phyloP scores from a whole-genome alignment of 176 grass and related monocot species.

The Hyparrhenia diplandra region DNA sequence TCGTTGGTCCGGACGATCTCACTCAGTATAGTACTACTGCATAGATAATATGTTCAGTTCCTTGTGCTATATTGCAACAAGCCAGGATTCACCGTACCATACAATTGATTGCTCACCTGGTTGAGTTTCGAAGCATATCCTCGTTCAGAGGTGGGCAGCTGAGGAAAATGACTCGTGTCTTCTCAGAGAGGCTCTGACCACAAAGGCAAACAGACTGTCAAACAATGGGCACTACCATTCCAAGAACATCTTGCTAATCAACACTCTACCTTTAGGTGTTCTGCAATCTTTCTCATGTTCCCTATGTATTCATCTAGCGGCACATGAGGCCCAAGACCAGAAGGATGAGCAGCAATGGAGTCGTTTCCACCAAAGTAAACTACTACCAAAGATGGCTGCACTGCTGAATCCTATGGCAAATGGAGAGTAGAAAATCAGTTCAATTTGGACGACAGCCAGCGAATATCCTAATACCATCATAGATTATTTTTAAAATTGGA shows the following conservation, averaged over 20 bases:
- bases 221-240: background rate
- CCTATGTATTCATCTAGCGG: constrained; percentile 73
- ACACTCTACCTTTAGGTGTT: constrained; percentile 59
- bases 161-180: constrained; percentile 66
- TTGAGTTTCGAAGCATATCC: constrained; percentile 44
- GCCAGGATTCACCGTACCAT: background rate
- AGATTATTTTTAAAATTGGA: background rate
- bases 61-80: background rate
- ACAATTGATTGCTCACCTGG: constrained; percentile 19
- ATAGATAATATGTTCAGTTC: background rate
- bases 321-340: constrained; percentile 79
- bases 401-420: constrained; percentile 43
- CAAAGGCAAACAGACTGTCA: constrained; percentile 6
- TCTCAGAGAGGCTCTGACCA: constrained; percentile 71
- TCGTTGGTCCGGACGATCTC: constrained; percentile 68
- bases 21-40: constrained; percentile 37
- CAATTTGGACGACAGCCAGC: background rate
- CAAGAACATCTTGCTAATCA: background rate
- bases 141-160: constrained; percentile 85
- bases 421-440: background rate
- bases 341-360: constrained; percentile 55
- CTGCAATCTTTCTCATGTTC: constrained; percentile 75
- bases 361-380: constrained; percentile 98
- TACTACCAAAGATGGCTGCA: constrained; percentile 73
- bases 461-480: background rate